Conservation (phyloP, 2,329 filamentous ascomycete species). For the Cladophialophora immunda region DNA sequence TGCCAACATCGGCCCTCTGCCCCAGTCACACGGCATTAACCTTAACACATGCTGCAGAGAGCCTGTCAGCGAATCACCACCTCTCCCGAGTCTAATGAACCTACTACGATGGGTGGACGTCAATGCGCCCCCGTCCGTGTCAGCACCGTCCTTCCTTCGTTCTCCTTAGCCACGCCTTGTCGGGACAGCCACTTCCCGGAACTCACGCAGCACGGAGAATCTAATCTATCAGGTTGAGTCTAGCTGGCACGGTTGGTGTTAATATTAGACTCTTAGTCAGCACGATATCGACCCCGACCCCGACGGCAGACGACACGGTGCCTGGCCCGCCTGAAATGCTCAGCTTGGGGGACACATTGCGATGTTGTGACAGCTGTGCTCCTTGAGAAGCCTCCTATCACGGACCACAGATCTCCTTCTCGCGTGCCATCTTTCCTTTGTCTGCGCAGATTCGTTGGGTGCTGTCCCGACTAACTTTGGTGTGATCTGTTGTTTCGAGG, state of each 20-base stretch:
- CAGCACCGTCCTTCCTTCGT: neutral
- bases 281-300: conserved; percentile 23
- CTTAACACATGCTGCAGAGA: neutral
- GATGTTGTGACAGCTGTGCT: conserved; percentile 12
- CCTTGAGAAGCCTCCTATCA: neutral
- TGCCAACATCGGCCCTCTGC: too few relatives aligned
- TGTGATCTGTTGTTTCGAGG: neutral
- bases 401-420: neutral
- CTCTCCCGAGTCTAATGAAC: neutral
- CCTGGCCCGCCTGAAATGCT: conserved; percentile 16
- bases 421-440: conserved; percentile 3
- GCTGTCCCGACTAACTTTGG: neutral
- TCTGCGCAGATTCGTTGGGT: neutral
- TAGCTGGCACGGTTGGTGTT: neutral
- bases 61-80: neutral
- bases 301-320: conserved; percentile 20
- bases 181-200: neutral
- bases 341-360: conserved; percentile 5
- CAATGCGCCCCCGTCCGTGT: neutral
- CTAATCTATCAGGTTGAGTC: conserved; percentile 4
- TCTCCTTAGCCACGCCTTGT: neutral
- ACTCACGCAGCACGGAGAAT: neutral
- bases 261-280: conserved; percentile 28
- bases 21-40: neutral
- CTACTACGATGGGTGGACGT: neutral